A percentile compares a stretch with the other conserved stretches of the same genome.
Conservation (phyloP, 139 green algal species). For the Picochlorum sp. region DNA sequence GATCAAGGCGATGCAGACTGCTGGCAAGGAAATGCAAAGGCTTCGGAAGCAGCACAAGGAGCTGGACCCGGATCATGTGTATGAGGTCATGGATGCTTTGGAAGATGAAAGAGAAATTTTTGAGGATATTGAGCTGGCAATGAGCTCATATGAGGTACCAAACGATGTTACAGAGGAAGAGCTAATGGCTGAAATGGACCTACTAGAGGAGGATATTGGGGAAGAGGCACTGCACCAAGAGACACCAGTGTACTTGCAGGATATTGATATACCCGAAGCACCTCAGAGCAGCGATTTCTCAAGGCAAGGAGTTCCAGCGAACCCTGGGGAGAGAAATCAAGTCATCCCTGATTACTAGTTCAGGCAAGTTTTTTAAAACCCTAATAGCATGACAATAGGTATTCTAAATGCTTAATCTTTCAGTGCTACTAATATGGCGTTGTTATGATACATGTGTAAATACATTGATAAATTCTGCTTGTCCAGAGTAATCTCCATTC, state of each 20-base stretch:
- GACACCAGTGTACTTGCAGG: constrained; percentile 61
- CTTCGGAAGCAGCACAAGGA: constrained; percentile 75
- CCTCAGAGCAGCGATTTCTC: constrained; percentile 18
- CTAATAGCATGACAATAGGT: too few species aligned
- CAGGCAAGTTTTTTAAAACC: too few species aligned
- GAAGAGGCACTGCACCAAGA: constrained; percentile 28
- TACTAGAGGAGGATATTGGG: constrained; percentile 55
- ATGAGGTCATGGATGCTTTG: constrained; percentile 93
- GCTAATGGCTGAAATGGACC: constrained; percentile 94
- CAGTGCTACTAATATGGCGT: too few species aligned
- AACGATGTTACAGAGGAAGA: constrained; percentile 96
- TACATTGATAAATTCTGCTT: not conserved
- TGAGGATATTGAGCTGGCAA: constrained; percentile 83
- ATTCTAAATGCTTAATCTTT: too few species aligned
- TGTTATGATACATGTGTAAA: not conserved
- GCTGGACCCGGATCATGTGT: constrained; percentile 91
- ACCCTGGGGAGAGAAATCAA: not conserved
- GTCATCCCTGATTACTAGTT: too few species aligned
- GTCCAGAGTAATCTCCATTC: not conserved
- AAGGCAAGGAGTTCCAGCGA: too few species aligned
- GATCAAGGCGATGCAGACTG: constrained; percentile 62
- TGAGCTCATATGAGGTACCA: constrained; percentile 80
- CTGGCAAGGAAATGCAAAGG: constrained; percentile 77
- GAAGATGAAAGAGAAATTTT: constrained; percentile 80
- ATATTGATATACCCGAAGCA: constrained; percentile 47